These are phyloP conservation scores for Isoetes taiwanensis DNA, from an alignment of 75 land plant species.

Conservation along the genomic window DNA sequence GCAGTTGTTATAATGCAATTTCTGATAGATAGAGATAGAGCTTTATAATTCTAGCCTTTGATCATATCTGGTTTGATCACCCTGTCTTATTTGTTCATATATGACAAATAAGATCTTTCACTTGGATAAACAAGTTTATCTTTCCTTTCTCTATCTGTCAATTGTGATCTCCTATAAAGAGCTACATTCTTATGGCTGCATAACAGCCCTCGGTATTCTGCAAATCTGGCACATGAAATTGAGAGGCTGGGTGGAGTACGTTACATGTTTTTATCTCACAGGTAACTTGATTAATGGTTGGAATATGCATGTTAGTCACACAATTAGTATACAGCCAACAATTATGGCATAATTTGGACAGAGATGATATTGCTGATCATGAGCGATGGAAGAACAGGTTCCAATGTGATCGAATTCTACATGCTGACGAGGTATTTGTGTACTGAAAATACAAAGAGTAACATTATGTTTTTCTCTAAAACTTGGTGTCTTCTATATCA, in stretches of 20 bases:
- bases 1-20: neutral
- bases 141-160: neutral
- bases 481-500: neutral
- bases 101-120: too few relatives aligned
- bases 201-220: slow-evolving; percentile 53
- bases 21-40: neutral
- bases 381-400: slow-evolving; percentile 47
- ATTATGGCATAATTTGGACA: slow-evolving; percentile 14
- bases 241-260: slow-evolving; percentile 65
- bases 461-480: neutral
- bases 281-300: slow-evolving; percentile 17
- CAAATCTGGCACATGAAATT: slow-evolving; percentile 34
- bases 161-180: too few relatives aligned
- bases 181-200: neutral
- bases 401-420: slow-evolving; percentile 49
- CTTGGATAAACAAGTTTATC: neutral
- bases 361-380: slow-evolving; percentile 76
- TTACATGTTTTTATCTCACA: slow-evolving; percentile 70
- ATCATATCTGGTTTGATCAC: too few relatives aligned
- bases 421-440: slow-evolving; percentile 48
- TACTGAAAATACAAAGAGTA: too few relatives aligned
- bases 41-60: too few relatives aligned
- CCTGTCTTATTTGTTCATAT: too few relatives aligned
- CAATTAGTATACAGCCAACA: neutral
- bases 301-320: neutral